Base-by-base conservation (phyloP, 371 early-diverging fungal genomes). In the Dinochytrium kinnereticum region DNA sequence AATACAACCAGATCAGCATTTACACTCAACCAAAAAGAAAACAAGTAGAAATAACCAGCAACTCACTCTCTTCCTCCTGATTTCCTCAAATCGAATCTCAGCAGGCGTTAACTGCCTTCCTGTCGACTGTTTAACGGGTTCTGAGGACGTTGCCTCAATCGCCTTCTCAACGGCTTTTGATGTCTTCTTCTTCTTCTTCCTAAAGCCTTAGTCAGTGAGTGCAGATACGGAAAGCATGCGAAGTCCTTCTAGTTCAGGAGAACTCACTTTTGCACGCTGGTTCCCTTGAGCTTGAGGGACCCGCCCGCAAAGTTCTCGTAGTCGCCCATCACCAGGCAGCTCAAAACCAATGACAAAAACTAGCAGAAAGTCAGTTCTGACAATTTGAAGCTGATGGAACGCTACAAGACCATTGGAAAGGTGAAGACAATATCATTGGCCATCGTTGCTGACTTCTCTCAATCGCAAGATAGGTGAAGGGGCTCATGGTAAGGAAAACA, bases 391-490 rank as follows among this genome's bases (percentile, higher is more conserved):
- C n/a, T 33, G 17, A 75, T 75, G 75, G 75, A 75, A 53, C 7
- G 66, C 17, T 75, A 75, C 70, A 75, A 75, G 44, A 75, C 66
- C 37, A 53, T 75, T 21, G 75, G 66, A 21, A 75, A 75, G 71
- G 75, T 75, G 65, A 15, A 38, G 37, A 30, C 26, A 19, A 39
- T 24, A 31, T 69, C 31, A 2, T n/a, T 26, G 13, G 21, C 64
- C 13, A 30, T 13, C 36, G 36, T 7, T 17, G 36, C 38, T 26
- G 31, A 64, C 51, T 15, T 28, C 30, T 51, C 55, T 17, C 68
- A 49, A 7, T 49, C 26, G 38, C 38, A 1, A 90, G 82, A 87
- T 91, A 59, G 91, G 91, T 13, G 90, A 91, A 79, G 91, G 91
- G 1, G 88, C 90, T 1, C 90, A 90, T 71, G 91, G 90, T 61